phyloP scores from a whole-genome alignment of 257 asterid species.

The Rubia yunnanensis region DNA sequence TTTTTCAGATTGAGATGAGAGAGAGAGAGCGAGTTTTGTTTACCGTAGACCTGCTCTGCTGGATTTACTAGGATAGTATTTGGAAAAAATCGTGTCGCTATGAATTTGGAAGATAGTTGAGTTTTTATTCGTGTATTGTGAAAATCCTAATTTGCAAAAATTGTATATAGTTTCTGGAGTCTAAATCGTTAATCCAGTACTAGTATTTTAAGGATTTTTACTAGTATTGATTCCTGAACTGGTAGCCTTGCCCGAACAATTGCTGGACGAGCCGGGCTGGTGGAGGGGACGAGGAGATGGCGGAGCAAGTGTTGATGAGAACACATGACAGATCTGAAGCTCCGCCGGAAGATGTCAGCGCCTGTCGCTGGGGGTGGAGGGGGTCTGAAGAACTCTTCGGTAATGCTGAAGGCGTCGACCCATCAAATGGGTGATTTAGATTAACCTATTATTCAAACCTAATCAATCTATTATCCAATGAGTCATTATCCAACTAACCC shows the following conservation, averaged over 20 bases:
- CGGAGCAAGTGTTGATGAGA: slow-evolving; percentile 87
- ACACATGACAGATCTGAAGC: slow-evolving; percentile 79
- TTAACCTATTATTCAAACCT: too few species aligned
- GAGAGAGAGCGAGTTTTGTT: too few species aligned
- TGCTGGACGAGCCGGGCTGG: slow-evolving; percentile 92
- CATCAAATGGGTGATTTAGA: too few species aligned
- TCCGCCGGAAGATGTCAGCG: slow-evolving; percentile 29
- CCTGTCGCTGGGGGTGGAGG: slow-evolving; percentile 24
- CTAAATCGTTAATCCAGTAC: too few species aligned
- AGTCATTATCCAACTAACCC: too few species aligned
- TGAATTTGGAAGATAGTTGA: background rate
- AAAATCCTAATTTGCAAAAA: background rate
- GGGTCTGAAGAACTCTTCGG: slow-evolving; percentile 51
- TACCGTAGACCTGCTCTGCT: too few species aligned
- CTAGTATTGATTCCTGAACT: slow-evolving; percentile 3
- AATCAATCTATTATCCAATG: too few species aligned
- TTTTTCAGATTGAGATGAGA: too few species aligned
- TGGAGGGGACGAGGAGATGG: slow-evolving; percentile 85
- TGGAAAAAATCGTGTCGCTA: too few species aligned
- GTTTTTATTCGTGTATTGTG: background rate
- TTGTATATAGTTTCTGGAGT: too few species aligned
- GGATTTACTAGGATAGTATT: background rate
- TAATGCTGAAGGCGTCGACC: slow-evolving; percentile 67
- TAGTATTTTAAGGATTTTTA: background rate
- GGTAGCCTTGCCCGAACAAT: slow-evolving; percentile 25